These are phyloP conservation scores for Penicillium sp. DNA, from an alignment of 2,329 filamentous ascomycete genomes.

Conservation along the genomic window DNA sequence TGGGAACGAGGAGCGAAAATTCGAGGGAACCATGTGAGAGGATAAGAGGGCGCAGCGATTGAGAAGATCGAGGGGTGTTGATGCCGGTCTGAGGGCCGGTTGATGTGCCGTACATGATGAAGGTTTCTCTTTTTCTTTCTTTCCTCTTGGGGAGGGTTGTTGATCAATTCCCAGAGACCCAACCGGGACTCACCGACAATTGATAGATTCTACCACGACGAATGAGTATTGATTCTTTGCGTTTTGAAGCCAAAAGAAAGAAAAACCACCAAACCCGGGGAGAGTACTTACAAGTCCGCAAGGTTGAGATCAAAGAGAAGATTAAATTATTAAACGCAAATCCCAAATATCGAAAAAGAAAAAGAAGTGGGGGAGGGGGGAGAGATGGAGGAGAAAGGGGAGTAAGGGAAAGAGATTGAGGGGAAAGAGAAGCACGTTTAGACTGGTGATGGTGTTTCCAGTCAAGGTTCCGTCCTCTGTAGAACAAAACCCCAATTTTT, in stretches of 20 bases:
- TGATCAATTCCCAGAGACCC: constrained; percentile 8
- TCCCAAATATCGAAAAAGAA: constrained; percentile 28
- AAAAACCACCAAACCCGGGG: background rate
- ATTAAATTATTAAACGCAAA: constrained; percentile 4
- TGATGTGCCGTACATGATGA: constrained; percentile 77
- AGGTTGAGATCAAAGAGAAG: constrained; percentile 3
- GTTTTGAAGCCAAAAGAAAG: constrained; percentile 24
- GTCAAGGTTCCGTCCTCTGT: background rate
- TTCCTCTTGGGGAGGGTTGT: background rate
- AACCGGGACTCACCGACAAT: constrained; percentile 10
- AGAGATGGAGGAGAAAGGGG: background rate
- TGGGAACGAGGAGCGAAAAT: constrained; percentile 92
- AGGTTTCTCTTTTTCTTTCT: background rate
- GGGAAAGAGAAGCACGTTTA: constrained; percentile 2
- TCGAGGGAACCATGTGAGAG: constrained; percentile 93
- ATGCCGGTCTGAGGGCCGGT: constrained; percentile 92
- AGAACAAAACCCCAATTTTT: background rate
- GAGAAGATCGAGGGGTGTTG: constrained; percentile 90
- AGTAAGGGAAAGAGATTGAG: background rate
- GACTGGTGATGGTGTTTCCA: background rate
- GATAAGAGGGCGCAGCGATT: constrained; percentile 87
- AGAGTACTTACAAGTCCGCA: background rate
- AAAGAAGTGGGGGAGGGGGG: background rate
- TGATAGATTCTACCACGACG: constrained; percentile 6
- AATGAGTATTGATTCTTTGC: background rate